phyloP scores from a whole-genome alignment of 805 yeast species.

The Blastobotrys terrestris region DNA sequence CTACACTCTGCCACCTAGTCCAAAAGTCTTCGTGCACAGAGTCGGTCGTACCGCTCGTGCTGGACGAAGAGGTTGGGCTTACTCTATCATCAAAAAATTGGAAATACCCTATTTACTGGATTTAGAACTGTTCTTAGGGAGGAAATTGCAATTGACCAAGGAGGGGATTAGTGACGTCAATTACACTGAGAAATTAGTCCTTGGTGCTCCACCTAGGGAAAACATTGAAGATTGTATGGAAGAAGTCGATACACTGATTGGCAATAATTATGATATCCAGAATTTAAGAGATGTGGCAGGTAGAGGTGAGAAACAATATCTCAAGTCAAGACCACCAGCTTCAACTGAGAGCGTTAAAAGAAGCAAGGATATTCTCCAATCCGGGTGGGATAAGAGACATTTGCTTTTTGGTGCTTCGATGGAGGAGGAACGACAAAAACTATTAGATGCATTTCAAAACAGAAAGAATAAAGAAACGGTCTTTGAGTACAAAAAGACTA shows the following conservation, averaged over 20 bases:
- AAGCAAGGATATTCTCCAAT: slow-evolving; percentile 60
- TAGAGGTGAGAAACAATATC: slow-evolving; percentile 84
- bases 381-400: slow-evolving; percentile 84
- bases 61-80: slow-evolving; percentile 97
- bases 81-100: slow-evolving; percentile 73
- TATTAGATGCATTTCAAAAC: slow-evolving; percentile 65
- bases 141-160: slow-evolving; percentile 52
- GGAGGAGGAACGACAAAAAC: slow-evolving; percentile 63
- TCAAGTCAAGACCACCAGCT: slow-evolving; percentile 81
- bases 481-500: slow-evolving; percentile 68
- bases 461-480: slow-evolving; percentile 82
- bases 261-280: slow-evolving; percentile 60
- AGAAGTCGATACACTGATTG: slow-evolving; percentile 53
- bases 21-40: slow-evolving; percentile 92
- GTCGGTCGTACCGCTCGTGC: slow-evolving; percentile 99
- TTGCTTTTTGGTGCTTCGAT: slow-evolving; percentile 56
- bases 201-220: slow-evolving; percentile 76
- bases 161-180: slow-evolving; percentile 26
- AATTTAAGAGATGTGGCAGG: slow-evolving; percentile 62
- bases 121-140: slow-evolving; percentile 81
- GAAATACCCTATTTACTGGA: slow-evolving; percentile 90
- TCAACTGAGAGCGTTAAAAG: slow-evolving; percentile 81
- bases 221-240: slow-evolving; percentile 70
- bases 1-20: slow-evolving; percentile 82
- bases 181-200: slow-evolving; percentile 68